Base-by-base conservation (phyloP, 2,329 filamentous ascomycete species). In the Sclerotinia sclerotiorum region DNA sequence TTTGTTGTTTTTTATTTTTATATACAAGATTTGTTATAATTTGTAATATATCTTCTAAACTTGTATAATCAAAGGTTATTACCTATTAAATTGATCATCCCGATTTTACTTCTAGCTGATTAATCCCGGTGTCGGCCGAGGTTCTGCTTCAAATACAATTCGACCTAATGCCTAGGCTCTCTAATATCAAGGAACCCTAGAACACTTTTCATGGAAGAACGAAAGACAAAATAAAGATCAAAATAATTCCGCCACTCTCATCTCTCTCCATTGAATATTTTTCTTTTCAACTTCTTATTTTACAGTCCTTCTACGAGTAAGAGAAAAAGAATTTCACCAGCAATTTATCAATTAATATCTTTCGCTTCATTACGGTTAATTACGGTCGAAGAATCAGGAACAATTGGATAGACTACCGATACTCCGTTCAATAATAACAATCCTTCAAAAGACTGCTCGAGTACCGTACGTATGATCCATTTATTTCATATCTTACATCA, bases 111-210 rank as follows among this genome's bases (percentile, higher is more conserved):
- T 49, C n/a, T 6, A 21, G 46, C 46, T 24, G 13, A 57, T 57
- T 32, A 17, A 57, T 57, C 55, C 55, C 58, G 58, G 44, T 49
- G 58, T 49, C 58, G 58, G 58, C 42, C 58, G 42, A 61, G 27
- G 27, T 35, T 15, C 13, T 52, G 7, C 42, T 24, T 46, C 10
- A 19, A 13, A 21, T 32, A 21, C 48, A 5, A 39, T 39, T 39
- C 35, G 35, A 11, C 10, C 1, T 2, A 39, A 39, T 39, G 35
- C 35, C 5, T 35, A 10, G 1, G 5, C 32, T 35, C 5, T 1
- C 35, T 39, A 39, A 27, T 4, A 29, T 17, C 24, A 8, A 29
- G 27, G 27, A 32, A 54, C 27, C 35, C 35, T 39, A 29, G 24
- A 52, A 52, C 5, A 52, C 5, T 4, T 29, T 52, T 27, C 27